Base-by-base conservation (phyloP, 139 green algal genomes). In the Chlamydomonas sphaeroides region DNA sequence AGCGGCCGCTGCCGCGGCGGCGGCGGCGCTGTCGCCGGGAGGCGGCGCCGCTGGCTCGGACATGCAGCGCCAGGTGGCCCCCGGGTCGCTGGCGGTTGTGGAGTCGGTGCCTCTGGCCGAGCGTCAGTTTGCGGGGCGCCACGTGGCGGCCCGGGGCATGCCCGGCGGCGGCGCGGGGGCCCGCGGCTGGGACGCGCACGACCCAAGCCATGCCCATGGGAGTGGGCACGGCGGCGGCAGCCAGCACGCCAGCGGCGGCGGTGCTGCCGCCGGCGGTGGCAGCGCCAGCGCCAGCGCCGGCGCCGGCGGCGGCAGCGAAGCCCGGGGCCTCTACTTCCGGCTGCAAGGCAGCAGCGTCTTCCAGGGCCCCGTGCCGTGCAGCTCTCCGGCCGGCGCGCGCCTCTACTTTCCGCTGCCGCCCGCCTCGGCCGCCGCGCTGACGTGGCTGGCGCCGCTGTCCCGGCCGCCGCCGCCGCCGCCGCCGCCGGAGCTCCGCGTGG, bases 401-500 rank as follows among this genome's bases (percentile, higher is more conserved):
- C 59, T 35, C 20, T 82, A 65, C 61, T 82, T 82, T 62, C 65
- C 75, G 21, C 45, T 82, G 41, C 42, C 75, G 41, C 42, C 42
- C 75, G 41, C 42, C 42, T 1, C 59, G 10, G 42, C 62, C 32
- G 21, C 62, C 2, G 23, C 41, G 23, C 8, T 7, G 10, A 18
- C 5, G 1, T 32, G 56, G 18, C 23, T 10, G 53, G 21, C 6
- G 51, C 33, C 35, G 39, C 20, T 6, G 17, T 33, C 30, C 15
- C 73, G 39, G 30, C 35, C 7, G 35, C 65, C 17, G 65, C 20
- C 33, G 65, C 35, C 32, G 77, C 35, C 49, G 45, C 65, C 65
- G 28, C 36, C 75, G 62, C 33, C 63, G 33, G 62, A 38, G 42
- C 38, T 75, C 35, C 48, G 65, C 1, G n/a, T 93, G 63, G 84